These are phyloP conservation scores for Flaveria trinervia DNA, from an alignment of 129 eudicot genomes.

Conservation along the genomic window DNA sequence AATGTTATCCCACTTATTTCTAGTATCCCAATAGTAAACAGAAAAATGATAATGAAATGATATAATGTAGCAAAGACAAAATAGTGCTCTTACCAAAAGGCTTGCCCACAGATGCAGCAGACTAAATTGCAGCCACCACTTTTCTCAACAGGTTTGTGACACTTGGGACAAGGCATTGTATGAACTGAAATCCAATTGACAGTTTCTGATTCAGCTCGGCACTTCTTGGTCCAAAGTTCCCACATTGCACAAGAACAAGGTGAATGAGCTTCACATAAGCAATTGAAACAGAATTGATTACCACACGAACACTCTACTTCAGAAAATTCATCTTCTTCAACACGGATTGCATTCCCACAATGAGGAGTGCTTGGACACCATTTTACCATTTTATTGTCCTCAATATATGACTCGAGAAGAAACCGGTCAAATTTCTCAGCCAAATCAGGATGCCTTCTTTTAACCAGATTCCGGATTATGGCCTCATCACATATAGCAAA, in stretches of 20 bases:
- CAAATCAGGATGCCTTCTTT: constrained; percentile 68
- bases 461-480: constrained; percentile 61
- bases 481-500: constrained; percentile 75
- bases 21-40: background rate
- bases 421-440: constrained; percentile 90
- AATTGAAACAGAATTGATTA: constrained; percentile 82
- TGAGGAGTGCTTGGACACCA: constrained; percentile 96
- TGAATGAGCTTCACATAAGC: constrained; percentile 80
- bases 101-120: constrained; percentile 89
- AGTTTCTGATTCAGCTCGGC: constrained; percentile 86
- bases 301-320: constrained; percentile 96
- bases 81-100: constrained; percentile 69
- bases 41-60: constrained; percentile 10
- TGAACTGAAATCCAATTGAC: constrained; percentile 89
- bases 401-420: constrained; percentile 86
- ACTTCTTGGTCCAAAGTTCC: constrained; percentile 80
- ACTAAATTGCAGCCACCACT: constrained; percentile 95
- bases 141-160: constrained; percentile 96
- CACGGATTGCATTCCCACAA: constrained; percentile 92
- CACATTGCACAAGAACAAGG: constrained; percentile 97
- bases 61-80: constrained; percentile 15
- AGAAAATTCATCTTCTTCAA: constrained; percentile 78
- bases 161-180: constrained; percentile 93
- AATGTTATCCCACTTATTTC: background rate
- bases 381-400: constrained; percentile 89